Conservation (phyloP, 768 basidiomycete genomes). For the Rhizopogon vulgaris region DNA sequence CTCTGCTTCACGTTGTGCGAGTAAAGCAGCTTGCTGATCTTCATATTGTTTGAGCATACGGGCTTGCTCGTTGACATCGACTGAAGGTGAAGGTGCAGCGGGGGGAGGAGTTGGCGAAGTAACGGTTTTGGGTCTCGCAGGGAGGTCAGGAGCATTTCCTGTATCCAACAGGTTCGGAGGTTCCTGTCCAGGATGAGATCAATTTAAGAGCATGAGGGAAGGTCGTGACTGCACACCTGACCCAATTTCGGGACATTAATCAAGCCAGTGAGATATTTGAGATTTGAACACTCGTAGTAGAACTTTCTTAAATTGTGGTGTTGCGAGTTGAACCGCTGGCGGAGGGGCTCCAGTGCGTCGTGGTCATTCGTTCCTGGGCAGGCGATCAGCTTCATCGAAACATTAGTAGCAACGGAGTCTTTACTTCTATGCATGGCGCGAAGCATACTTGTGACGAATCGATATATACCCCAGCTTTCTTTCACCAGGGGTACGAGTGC, state of each 20-base stretch:
- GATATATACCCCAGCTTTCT: constrained; percentile 98
- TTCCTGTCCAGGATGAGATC: constrained; percentile 49
- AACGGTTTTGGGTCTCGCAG: constrained; percentile 65
- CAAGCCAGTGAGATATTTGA: constrained; percentile 94
- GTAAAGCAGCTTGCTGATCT: constrained; percentile 86
- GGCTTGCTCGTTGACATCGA: constrained; percentile 82
- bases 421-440: constrained; percentile 92
- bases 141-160: constrained; percentile 80
- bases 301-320: constrained; percentile 94
- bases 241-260: constrained; percentile 98
- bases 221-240: constrained; percentile 41
- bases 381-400: constrained; percentile 3
- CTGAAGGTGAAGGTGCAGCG: constrained; percentile 60
- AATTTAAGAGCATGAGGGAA: neutral
- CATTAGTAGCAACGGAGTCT: constrained; percentile 16
- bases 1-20: constrained; percentile 74
- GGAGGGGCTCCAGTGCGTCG: constrained; percentile 85
- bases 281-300: constrained; percentile 98
- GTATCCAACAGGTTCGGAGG: constrained; percentile 90
- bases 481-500: constrained; percentile 95
- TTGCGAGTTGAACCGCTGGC: constrained; percentile 82
- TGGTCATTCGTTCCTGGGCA: constrained; percentile 75
- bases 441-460: constrained; percentile 98
- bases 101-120: constrained; percentile 64
- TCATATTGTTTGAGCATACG: constrained; percentile 96